Evolutionary conservation across 2,329 filamentous ascomycete species (phyloP), one percentile per base, ranked within the genome.

Genomic region (Myriosclerotinia scirpicola): DNA sequence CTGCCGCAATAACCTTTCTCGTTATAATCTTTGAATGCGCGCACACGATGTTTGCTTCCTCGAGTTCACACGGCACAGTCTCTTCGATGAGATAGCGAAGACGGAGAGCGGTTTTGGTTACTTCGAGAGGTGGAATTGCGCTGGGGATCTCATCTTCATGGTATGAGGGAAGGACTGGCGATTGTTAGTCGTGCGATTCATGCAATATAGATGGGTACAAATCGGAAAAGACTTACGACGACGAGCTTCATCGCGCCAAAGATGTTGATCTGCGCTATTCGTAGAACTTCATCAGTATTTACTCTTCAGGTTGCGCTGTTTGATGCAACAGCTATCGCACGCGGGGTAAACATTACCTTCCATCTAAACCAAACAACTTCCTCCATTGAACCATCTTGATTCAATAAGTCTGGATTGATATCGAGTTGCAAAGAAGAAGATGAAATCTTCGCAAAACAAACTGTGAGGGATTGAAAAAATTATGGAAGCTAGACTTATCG

Each of bases 61-160:
- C 89, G 50, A 99, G 83, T 78, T 99, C 95, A 80, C 92, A 97
- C 1, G 94, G 91, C 36, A 99, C 86, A 65, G 93, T 89, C 76
- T 93, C 86, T 78, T 97, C 93, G 73, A 99, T 88, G 72, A 97
- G 87, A 76, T 96, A 92, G 74, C 94, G 96, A 70, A 99, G 83
- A 67, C 93, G 91, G 20, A 99, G 85, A 36, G 93, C 94, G 66
- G 96, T 84, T 76, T 93, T 93, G 69, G 94, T 97, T 69, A 97
- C 93, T 73, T 95, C 90, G 68, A 85, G 82, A 15, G 93, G 83
- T 1, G 91, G 86, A 46, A 94, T 87, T 38, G 90, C 87, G 14
- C 91, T 88, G 53, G 87, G 79, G 54, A 88, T 79, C 0, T 81
- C 76, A 15, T 85, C 83, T 71, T 86, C 82, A 71, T 82, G 81